These are phyloP conservation scores for Fusarium oxysporum DNA, from an alignment of 2,329 filamentous ascomycete genomes.

Conservation along the genomic window DNA sequence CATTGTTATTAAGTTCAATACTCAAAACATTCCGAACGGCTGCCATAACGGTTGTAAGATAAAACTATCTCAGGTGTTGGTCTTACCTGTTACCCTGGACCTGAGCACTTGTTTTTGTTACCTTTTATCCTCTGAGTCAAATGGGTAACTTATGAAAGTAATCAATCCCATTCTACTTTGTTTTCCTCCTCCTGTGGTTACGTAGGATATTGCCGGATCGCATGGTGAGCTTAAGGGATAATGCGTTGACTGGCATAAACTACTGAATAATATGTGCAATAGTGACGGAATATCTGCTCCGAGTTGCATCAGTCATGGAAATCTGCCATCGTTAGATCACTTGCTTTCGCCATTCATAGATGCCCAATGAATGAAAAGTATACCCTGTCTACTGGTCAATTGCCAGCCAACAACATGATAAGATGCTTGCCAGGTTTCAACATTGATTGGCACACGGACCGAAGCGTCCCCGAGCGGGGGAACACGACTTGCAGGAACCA, in stretches of 20 bases:
- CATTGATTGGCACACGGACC: constrained; percentile 11
- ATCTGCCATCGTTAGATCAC: neutral
- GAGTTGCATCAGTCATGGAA: neutral
- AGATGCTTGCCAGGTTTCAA: neutral
- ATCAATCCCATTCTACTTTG: neutral
- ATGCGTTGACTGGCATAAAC: neutral
- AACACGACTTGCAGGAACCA: neutral
- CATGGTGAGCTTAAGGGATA: neutral
- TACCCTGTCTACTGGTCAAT: neutral
- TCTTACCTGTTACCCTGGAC: neutral
- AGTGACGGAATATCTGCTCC: too few relatives aligned
- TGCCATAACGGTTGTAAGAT: neutral
- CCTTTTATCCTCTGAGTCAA: neutral
- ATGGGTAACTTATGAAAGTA: too few relatives aligned
- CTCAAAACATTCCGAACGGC: neutral
- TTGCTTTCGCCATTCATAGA: neutral
- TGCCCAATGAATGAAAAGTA: neutral
- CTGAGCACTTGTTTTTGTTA: neutral
- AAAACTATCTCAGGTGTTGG: neutral
- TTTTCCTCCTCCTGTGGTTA: neutral
- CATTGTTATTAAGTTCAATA: neutral
- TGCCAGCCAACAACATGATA: neutral
- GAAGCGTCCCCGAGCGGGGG: constrained; percentile 22
- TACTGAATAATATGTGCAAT: neutral
- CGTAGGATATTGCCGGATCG: neutral